These are phyloP conservation scores for Asterella californica DNA, from an alignment of 225 moss, liverwort and hornwort species.

Conservation along the genomic window DNA sequence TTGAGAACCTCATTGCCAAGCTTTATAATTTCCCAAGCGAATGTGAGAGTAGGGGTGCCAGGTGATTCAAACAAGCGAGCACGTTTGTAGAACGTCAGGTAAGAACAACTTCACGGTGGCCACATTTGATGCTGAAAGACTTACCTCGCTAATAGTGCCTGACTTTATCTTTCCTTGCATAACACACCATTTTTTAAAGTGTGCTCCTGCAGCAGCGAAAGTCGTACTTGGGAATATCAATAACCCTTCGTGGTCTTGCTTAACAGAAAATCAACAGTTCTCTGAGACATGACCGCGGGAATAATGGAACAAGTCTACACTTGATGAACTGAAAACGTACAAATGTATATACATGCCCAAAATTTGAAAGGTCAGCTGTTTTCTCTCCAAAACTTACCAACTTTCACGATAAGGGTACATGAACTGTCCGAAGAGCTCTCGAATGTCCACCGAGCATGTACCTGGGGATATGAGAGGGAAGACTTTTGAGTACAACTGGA, in stretches of 20 bases:
- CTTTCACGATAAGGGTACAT: slow-evolving; percentile 58
- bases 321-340: neutral
- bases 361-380: neutral
- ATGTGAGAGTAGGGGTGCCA: neutral
- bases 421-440: slow-evolving; percentile 50
- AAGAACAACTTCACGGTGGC: neutral
- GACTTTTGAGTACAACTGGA: neutral
- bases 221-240: slow-evolving; percentile 15
- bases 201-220: slow-evolving; percentile 51
- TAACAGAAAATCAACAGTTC: neutral
- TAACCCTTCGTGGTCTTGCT: neutral
- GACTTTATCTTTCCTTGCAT: slow-evolving; percentile 89
- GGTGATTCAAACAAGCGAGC: no score
- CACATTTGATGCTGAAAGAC: neutral
- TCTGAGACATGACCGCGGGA: neutral
- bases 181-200: slow-evolving; percentile 86
- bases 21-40: neutral
- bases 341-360: neutral
- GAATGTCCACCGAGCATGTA: slow-evolving; percentile 83
- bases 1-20: neutral
- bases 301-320: neutral
- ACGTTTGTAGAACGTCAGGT: neutral
- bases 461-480: slow-evolving; percentile 36
- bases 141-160: slow-evolving; percentile 80
- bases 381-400: slow-evolving; percentile 48